Conservation (phyloP, 1,139 yeast genomes). For the Magnusiomyces suaveolens region DNA sequence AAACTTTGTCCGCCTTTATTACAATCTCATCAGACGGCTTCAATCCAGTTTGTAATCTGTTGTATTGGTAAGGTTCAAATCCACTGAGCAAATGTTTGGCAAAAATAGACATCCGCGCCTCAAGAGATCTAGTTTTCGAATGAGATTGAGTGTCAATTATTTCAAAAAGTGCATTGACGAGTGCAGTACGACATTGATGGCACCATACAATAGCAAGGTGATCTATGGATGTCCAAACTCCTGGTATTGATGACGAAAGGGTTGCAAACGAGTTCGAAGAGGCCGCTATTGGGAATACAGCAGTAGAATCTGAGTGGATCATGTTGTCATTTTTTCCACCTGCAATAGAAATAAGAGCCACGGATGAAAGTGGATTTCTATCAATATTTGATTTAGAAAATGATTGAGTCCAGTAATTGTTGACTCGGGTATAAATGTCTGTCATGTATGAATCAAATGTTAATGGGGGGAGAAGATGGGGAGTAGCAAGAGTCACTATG, state of each 20-base stretch:
- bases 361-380: slow-evolving; percentile 26
- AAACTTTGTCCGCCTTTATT: slow-evolving; percentile 8
- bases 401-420: slow-evolving; percentile 71
- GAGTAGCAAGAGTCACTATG: slow-evolving; percentile 79
- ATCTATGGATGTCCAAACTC: slow-evolving; percentile 91
- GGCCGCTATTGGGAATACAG: slow-evolving; percentile 65
- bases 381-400: slow-evolving; percentile 28
- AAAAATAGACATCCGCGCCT: slow-evolving; percentile 48
- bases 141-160: slow-evolving; percentile 43
- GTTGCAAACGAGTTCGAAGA: slow-evolving; percentile 70
- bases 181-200: slow-evolving; percentile 61
- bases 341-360: slow-evolving; percentile 54
- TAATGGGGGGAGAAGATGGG: slow-evolving; percentile 90
- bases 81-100: slow-evolving; percentile 46
- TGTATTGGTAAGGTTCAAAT: slow-evolving; percentile 34
- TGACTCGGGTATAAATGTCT: slow-evolving; percentile 61
- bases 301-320: slow-evolving; percentile 89
- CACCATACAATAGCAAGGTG: slow-evolving; percentile 98
- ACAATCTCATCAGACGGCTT: background rate
- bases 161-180: slow-evolving; percentile 53
- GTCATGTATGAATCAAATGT: slow-evolving; percentile 87
- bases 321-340: slow-evolving; percentile 82
- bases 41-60: background rate
- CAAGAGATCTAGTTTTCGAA: slow-evolving; percentile 47
- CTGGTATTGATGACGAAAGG: slow-evolving; percentile 77